A percentile compares a stretch with the other conserved stretches of the same genome.
Conservation (phyloP, 164 flowering plant genomes). For the Kingdonia uniflora region DNA sequence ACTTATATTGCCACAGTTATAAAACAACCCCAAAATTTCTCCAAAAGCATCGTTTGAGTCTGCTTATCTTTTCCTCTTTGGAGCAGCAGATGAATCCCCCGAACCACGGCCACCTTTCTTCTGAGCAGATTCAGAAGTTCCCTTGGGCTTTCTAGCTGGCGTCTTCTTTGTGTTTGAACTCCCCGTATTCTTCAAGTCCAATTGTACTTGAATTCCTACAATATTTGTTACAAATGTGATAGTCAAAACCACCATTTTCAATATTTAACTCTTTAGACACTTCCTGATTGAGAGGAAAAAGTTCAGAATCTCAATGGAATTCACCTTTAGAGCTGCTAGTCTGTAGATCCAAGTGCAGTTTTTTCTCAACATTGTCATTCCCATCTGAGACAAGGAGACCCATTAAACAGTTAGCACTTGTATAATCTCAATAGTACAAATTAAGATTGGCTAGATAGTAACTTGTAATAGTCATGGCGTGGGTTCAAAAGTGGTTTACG, state of each 20-base stretch:
- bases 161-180: constrained; percentile 41
- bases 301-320: no score
- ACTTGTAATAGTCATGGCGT: no score
- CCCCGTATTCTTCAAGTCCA: constrained; percentile 56
- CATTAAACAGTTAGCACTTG: neutral
- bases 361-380: constrained; percentile 30
- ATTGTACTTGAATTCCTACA: constrained; percentile 59
- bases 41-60: neutral
- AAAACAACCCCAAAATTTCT: constrained; percentile 3
- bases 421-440: no score
- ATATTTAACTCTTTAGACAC: neutral
- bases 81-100: constrained; percentile 17
- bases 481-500: no score
- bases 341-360: constrained; percentile 49
- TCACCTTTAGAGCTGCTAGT: constrained; percentile 58
- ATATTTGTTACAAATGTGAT: neutral
- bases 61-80: constrained; percentile 64
- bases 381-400: constrained; percentile 28
- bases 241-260: neutral
- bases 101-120: constrained; percentile 44
- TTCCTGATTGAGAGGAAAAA: neutral
- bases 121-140: constrained; percentile 23
- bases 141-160: constrained; percentile 45
- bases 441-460: no score
- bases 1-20: no score